Percentiles rank a stretch among this genome's conserved stretches.
Conservation (phyloP, 2,329 filamentous ascomycete species). For the Bipolaris victoriae region DNA sequence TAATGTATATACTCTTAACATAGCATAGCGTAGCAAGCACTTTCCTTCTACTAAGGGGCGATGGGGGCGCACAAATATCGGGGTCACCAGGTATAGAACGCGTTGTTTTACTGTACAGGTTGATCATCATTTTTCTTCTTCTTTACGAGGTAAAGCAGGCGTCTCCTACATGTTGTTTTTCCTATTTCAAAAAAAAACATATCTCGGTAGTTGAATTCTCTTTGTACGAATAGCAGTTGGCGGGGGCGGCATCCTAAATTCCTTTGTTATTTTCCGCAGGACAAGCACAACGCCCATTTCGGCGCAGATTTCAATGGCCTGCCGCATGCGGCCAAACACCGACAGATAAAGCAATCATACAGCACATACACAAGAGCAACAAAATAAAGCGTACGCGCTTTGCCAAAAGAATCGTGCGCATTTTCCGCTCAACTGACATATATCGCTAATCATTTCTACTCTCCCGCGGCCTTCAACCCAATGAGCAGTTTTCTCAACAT, state of each 20-base stretch:
- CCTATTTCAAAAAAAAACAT: neutral
- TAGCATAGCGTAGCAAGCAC: conserved; percentile 7
- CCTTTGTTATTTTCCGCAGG: neutral
- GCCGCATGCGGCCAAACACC: conserved; percentile 13
- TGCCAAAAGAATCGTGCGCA: no score
- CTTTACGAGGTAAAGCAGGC: neutral
- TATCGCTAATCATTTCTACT: neutral
- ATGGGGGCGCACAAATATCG: conserved; percentile 7
- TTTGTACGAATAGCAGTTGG: neutral
- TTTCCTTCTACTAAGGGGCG: neutral
- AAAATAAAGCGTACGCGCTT: no score
- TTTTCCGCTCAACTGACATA: neutral
- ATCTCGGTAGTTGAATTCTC: neutral
- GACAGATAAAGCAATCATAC: no score
- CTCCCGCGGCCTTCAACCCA: no score
- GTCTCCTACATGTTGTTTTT: neutral
- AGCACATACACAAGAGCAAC: no score
- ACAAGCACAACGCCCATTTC: conserved; percentile 6
- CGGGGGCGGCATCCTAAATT: no score
- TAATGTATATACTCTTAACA: conserved; percentile 9
- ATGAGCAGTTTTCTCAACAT: neutral
- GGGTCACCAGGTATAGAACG: neutral
- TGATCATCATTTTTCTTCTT: neutral
- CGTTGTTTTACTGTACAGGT: neutral
- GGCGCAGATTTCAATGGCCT: neutral